Base-by-base conservation (phyloP, 345 rosid species). In the Euclidium syriacum region DNA sequence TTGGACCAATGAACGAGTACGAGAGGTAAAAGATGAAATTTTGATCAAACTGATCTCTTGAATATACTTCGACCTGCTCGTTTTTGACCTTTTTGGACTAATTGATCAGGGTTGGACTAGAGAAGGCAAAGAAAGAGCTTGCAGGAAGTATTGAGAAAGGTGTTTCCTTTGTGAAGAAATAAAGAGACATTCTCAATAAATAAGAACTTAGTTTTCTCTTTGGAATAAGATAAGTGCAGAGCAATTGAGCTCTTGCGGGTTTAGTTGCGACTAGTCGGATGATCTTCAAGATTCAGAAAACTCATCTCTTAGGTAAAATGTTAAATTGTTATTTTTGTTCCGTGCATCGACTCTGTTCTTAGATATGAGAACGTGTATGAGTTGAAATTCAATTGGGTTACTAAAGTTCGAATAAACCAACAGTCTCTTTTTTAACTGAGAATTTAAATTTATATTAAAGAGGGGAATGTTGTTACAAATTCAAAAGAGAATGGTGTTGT, bases 41-140 rank as follows among this genome's bases (percentile, higher is more conserved):
- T 61, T 23, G 36, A 7, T 5, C 25, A 6, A 53, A 52, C 7
- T 18, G n/a, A 19, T 42, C 15, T 43, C 0, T 48, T n/a, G n/a
- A n/a, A n/a, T n/a, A n/a, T n/a, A 7, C 27, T 2, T 7, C 4
- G 7, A 38, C n/a, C 47, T 11, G 5, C 16, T 23, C 32, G 3
- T 4, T 36, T 58, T 24, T n/a, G 1, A n/a, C 11, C 4, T 2
- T 29, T 9, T 25, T 19, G 35, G 20, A 20, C 7, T 41, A 1
- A 11, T 10, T 41, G 49, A 41, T 39, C 74, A 87, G 96, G 70
- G 52, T 63, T 53, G 87, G 98, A 25, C 73, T 87, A 78, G 98
- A 83, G 78, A 87, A 86, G 78, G 94, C 95, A 18, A 92, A 85
- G 91, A 75, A 85, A 73, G 98, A 92, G 73, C 75, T 89, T 22